Percentiles rank a stretch among this genome's conserved stretches.
phyloP scores from a whole-genome alignment of 2,329 filamentous ascomycete genomes.

The Tolypocladium guangdongense region DNA sequence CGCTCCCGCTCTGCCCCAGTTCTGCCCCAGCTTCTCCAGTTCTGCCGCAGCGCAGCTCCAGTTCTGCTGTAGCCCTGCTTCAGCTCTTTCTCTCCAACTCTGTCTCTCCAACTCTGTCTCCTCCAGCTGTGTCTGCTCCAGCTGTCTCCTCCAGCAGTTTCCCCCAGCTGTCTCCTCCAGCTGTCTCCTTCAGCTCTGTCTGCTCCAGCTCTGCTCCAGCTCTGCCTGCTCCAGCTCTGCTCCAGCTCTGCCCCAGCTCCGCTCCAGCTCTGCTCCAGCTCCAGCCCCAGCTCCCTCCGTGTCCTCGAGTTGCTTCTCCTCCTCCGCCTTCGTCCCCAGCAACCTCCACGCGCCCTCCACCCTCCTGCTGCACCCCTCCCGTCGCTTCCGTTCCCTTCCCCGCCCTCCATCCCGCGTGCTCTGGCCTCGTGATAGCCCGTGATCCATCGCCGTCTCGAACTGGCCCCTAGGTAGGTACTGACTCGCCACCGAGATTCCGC shows the following conservation, averaged over 20 bases:
- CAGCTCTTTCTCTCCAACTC: too few species aligned
- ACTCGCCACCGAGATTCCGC: constrained; percentile 3
- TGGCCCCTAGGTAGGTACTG: not conserved
- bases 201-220: not conserved
- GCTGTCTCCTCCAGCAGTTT: too few species aligned
- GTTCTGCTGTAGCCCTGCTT: too few species aligned
- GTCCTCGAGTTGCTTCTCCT: not conserved
- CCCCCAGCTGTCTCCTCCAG: too few species aligned
- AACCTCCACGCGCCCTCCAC: not conserved
- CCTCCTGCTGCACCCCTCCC: not conserved
- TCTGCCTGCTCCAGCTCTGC: not conserved
- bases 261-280: too few species aligned
- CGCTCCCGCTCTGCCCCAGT: not conserved
- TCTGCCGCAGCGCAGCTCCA: too few species aligned
- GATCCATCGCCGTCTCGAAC: not conserved
- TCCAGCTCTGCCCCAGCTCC: not conserved
- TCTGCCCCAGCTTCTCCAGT: too few species aligned
- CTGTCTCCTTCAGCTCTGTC: too few species aligned
- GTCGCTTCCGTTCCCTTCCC: not conserved
- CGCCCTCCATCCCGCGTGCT: constrained; percentile 1
- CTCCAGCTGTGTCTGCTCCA: too few species aligned
- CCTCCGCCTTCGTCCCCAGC: not conserved
- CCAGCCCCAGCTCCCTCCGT: too few species aligned
- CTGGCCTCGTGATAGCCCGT: constrained; percentile 4
- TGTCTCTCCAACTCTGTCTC: too few species aligned